Percentiles rank a stretch among this genome's conserved stretches.
phyloP scores from a whole-genome alignment of 2,329 filamentous ascomycete genomes.

The Lecanicillium sp. region DNA sequence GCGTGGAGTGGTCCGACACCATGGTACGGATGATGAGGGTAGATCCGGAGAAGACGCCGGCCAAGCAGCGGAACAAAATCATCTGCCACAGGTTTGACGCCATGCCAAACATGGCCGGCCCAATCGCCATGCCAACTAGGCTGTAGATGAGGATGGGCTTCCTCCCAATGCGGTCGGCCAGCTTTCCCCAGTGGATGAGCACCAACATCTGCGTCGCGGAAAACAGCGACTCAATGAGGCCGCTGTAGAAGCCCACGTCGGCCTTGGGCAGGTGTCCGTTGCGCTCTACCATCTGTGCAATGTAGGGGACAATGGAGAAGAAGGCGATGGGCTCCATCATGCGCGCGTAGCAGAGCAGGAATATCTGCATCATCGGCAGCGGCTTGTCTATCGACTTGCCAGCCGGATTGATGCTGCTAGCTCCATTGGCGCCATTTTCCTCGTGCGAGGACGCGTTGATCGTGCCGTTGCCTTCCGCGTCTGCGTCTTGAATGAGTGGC shows the following conservation, averaged over 20 bases:
- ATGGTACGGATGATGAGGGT: slow-evolving; percentile 70
- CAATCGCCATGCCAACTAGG: slow-evolving; percentile 53
- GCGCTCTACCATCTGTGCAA: slow-evolving; percentile 67
- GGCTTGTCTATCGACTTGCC: slow-evolving; percentile 30
- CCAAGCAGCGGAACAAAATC: slow-evolving; percentile 62
- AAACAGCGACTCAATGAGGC: slow-evolving; percentile 68
- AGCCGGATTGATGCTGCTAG: too few relatives aligned
- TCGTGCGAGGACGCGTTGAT: background rate
- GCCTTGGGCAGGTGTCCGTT: slow-evolving; percentile 52
- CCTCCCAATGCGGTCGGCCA: slow-evolving; percentile 57
- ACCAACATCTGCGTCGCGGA: slow-evolving; percentile 68
- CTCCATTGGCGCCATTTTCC: background rate
- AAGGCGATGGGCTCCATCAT: slow-evolving; percentile 73
- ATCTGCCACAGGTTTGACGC: slow-evolving; percentile 63
- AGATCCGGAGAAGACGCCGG: slow-evolving; percentile 67
- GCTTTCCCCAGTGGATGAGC: slow-evolving; percentile 65
- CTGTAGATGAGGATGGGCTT: slow-evolving; percentile 66
- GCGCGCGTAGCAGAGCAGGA: slow-evolving; percentile 65
- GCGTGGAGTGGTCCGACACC: slow-evolving; percentile 65
- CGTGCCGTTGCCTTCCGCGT: too few relatives aligned
- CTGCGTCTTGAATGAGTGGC: too few relatives aligned
- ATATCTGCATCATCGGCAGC: slow-evolving; percentile 56
- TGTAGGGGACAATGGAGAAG: slow-evolving; percentile 75
- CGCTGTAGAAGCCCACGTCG: slow-evolving; percentile 75
- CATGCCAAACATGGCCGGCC: slow-evolving; percentile 60